Evolutionary conservation across 148 eudicot species (phyloP), one percentile per base, ranked within the genome.

Genomic region (Simmondsia chinensis): DNA sequence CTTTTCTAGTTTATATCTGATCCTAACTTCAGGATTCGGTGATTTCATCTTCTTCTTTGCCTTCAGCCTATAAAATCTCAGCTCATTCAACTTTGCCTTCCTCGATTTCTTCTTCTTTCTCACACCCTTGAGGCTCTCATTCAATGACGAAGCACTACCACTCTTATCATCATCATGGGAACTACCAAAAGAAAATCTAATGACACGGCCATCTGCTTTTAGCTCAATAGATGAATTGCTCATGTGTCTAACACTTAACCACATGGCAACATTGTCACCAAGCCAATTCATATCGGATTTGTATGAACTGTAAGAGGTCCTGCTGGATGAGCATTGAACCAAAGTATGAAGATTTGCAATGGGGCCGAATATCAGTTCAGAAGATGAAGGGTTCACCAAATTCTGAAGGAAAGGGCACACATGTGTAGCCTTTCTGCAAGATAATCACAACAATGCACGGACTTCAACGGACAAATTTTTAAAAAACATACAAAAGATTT

Each of bases 41-140:
- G 99, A 91, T 33, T 67, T 79, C 81, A 91, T 68, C 91, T 82
- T 85, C 73, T 79, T 85, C 75, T 73, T 85, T 8, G 95, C 95
- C 74, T 76, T 85, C 56, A 91, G 53, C 14, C 99, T 74, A 46
- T 71, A 91, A 43, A 85, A 70, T 59, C 79, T 79, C 11, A 91
- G 76, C 46, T 91, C 95, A 59, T 91, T 91, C 39, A 79, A 26
- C 48, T 79, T 82, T 7, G 74, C 55, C 71, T 79, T 91, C 53
- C 61, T 82, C 10, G 97, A 76, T 55, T 58, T 43, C 48, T 69
- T 70, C 45, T 44, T 35, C 56, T 52, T 70, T 48, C 45, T 77
- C 26, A 33, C 10, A 20, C 27, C 54, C 21, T 29, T 70, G 29
- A 43, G 56, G 29, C 49, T 48, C 37, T 54, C 61, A 5, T 60